Evolutionary conservation across 2,329 filamentous ascomycete species (phyloP).

Genomic region (Ampelomyces quisqualis): DNA sequence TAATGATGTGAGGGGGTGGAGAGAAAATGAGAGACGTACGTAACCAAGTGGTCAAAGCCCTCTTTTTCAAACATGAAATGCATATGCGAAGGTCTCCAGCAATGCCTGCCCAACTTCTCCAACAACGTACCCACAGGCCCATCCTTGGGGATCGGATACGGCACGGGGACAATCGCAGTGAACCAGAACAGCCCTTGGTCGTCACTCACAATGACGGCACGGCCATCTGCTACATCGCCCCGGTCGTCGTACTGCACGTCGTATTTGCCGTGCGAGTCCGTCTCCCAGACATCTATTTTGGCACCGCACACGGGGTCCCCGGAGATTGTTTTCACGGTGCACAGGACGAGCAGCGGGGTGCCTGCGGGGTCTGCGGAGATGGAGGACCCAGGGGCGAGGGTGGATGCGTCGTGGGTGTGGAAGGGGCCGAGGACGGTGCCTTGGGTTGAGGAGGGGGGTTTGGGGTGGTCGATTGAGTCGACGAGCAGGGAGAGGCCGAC

Average conservation of each 20-base stretch:
- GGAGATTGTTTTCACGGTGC: constrained; percentile 65
- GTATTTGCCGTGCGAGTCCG: constrained; percentile 76
- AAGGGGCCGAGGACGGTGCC: constrained; percentile 81
- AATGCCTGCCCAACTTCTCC: constrained; percentile 32
- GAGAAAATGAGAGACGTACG: constrained; percentile 58
- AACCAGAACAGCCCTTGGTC: constrained; percentile 79
- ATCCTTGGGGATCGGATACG: constrained; percentile 82
- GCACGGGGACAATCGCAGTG: constrained; percentile 78
- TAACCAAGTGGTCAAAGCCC: constrained; percentile 70
- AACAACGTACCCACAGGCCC: constrained; percentile 61
- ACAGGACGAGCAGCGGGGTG: constrained; percentile 70
- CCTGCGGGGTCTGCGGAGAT: constrained; percentile 71
- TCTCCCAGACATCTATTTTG: constrained; percentile 83
- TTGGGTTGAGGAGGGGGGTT: constrained; percentile 68
- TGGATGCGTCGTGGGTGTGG: constrained; percentile 74
- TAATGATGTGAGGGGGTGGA: neutral
- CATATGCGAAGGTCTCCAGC: constrained; percentile 44
- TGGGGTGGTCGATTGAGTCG: constrained; percentile 81
- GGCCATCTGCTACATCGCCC: constrained; percentile 63
- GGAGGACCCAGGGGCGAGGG: constrained; percentile 55
- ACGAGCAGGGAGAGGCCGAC: constrained; percentile 78
- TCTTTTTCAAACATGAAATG: constrained; percentile 65
- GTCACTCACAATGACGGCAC: constrained; percentile 70
- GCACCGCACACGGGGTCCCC: constrained; percentile 65
- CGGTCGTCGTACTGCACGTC: constrained; percentile 74